Conservation (phyloP, 495 filamentous ascomycete species). For the Aspergillus saccharolyticus region DNA sequence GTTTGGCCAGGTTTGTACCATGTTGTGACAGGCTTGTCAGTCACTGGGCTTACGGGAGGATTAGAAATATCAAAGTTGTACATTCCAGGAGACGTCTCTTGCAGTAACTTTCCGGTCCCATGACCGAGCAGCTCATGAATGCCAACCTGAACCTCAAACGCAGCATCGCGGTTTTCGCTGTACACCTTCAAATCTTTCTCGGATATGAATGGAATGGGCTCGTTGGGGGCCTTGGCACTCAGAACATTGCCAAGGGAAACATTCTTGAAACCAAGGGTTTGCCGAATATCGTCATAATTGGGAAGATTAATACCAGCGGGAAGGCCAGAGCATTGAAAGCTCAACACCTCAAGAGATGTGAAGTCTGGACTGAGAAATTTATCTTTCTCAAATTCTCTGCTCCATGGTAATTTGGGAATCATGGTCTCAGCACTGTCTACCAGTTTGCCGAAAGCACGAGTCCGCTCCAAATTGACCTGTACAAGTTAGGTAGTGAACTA, state of each 20-base stretch:
- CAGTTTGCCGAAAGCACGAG: slow-evolving; percentile 79
- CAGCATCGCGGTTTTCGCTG: slow-evolving; percentile 69
- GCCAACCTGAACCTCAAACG: slow-evolving; percentile 93
- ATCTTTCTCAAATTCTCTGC: slow-evolving; percentile 86
- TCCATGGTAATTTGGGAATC: slow-evolving; percentile 88
- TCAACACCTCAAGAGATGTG: slow-evolving; percentile 74
- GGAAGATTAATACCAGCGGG: slow-evolving; percentile 77
- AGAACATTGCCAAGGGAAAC: slow-evolving; percentile 89
- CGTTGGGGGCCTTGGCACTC: slow-evolving; percentile 81
- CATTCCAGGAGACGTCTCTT: slow-evolving; percentile 72
- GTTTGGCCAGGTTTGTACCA: slow-evolving; percentile 95
- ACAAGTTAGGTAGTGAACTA: slow-evolving; percentile 24
- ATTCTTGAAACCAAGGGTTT: slow-evolving; percentile 96
- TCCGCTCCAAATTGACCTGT: slow-evolving; percentile 76
- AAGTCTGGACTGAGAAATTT: slow-evolving; percentile 93
- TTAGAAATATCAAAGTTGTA: slow-evolving; percentile 83
- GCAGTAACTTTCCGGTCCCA: slow-evolving; percentile 90
- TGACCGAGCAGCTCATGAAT: slow-evolving; percentile 95
- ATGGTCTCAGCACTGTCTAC: slow-evolving; percentile 74
- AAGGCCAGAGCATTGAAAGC: slow-evolving; percentile 74
- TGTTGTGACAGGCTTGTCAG: slow-evolving; percentile 67
- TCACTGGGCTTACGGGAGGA: slow-evolving; percentile 77
- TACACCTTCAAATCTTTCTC: slow-evolving; percentile 71
- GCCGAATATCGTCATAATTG: slow-evolving; percentile 93
- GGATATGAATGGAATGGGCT: slow-evolving; percentile 82